Evolutionary conservation across 345 rosid genomes (phyloP).

Genomic region (Iberis pinnata): DNA sequence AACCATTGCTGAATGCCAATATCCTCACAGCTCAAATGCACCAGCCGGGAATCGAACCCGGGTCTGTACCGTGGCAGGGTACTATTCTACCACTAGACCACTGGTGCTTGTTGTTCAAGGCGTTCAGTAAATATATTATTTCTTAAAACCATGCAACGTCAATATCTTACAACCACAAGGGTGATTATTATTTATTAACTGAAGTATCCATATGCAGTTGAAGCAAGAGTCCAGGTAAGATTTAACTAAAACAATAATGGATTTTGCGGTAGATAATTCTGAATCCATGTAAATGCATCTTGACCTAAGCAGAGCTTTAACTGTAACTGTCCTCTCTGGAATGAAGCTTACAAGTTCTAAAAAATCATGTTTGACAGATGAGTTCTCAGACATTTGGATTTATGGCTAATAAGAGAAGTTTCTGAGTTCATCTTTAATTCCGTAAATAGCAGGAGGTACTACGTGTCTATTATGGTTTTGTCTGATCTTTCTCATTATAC

Average conservation of each 20-base stretch:
- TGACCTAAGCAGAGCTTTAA: constrained; percentile 50
- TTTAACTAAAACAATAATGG: background rate
- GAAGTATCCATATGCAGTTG: constrained; percentile 61
- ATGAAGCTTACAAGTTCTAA: constrained; percentile 78
- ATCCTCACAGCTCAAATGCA: constrained; percentile 31
- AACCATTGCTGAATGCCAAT: background rate
- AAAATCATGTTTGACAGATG: no score
- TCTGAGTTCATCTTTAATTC: constrained; percentile 13
- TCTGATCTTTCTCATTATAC: constrained; percentile 5
- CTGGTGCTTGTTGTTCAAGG: constrained; percentile 34
- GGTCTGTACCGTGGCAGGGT: constrained; percentile 40
- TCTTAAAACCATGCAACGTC: background rate
- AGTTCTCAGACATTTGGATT: background rate
- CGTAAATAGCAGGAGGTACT: constrained; percentile 87
- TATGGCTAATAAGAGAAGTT: background rate
- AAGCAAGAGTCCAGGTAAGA: constrained; percentile 68
- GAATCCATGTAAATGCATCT: background rate
- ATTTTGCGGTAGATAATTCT: background rate
- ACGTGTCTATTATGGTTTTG: no score
- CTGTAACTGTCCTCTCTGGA: constrained; percentile 76
- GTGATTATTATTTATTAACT: constrained; percentile 51
- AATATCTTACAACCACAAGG: constrained; percentile 2
- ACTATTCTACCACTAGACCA: constrained; percentile 63
- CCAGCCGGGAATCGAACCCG: constrained; percentile 61
- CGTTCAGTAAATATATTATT: no score